These are phyloP conservation scores for Scutellaria galericulata DNA, from an alignment of 257 asterid species.

Conservation along the genomic window DNA sequence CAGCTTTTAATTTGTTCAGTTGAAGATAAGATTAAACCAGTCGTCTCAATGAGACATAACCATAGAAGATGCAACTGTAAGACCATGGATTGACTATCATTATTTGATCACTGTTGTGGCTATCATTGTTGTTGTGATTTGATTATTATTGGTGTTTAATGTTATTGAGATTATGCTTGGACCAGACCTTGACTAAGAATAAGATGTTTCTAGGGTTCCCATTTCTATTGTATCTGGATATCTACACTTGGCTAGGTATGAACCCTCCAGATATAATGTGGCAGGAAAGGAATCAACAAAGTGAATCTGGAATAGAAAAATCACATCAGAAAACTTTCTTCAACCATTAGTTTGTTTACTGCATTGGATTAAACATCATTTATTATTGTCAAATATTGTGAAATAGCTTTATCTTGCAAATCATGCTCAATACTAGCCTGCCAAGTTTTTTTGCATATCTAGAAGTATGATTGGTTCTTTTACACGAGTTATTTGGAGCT, in stretches of 20 bases:
- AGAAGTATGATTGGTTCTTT: not conserved
- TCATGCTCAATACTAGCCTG: not conserved
- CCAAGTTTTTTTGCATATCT: not conserved
- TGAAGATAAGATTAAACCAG: slow-evolving; percentile 9
- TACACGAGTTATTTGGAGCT: not conserved
- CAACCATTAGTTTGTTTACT: not conserved
- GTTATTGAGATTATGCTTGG: slow-evolving; percentile 1
- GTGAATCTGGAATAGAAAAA: not conserved
- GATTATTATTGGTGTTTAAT: not conserved
- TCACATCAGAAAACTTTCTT: not conserved
- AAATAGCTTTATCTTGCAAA: slow-evolving; percentile 8
- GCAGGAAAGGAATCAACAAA: too few relatives aligned
- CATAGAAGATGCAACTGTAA: not conserved
- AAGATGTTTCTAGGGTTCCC: not conserved
- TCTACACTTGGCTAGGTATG: not conserved
- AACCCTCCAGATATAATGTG: too few relatives aligned
- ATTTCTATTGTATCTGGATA: slow-evolving; percentile 2
- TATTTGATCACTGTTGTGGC: not conserved
- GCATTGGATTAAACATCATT: not conserved
- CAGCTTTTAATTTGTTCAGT: slow-evolving; percentile 2
- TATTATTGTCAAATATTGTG: not conserved
- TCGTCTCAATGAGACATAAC: not conserved
- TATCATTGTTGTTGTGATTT: not conserved
- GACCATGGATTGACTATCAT: slow-evolving; percentile 5
- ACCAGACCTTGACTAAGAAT: not conserved